Conservation (phyloP, 2,329 filamentous ascomycete species). For the Ophiostoma australiae region DNA sequence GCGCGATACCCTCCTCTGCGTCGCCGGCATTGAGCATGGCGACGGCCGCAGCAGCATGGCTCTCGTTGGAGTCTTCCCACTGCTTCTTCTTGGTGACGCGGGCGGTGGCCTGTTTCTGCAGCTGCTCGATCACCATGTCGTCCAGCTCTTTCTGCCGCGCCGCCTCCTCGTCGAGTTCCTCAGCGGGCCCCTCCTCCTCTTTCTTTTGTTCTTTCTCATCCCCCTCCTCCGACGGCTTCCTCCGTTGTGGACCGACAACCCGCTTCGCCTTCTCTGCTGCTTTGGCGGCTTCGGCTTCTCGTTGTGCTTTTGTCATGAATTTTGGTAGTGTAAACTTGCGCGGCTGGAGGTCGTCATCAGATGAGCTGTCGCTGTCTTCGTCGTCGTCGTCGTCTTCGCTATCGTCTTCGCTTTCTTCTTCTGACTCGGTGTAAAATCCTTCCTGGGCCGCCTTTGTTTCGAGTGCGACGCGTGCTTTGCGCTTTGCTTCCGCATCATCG, state of each 20-base stretch:
- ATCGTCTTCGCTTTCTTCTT: constrained; percentile 42
- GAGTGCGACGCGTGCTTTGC: constrained; percentile 39
- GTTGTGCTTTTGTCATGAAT: constrained; percentile 57
- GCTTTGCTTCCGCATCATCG: constrained; percentile 44
- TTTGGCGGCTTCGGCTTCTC: constrained; percentile 34
- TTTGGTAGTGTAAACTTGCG: constrained; percentile 60
- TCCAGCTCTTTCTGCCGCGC: constrained; percentile 60
- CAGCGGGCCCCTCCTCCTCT: not conserved
- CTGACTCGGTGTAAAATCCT: constrained; percentile 58
- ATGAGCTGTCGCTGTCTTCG: constrained; percentile 35
- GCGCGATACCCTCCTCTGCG: constrained; percentile 72
- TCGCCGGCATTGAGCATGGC: constrained; percentile 57
- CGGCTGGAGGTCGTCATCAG: constrained; percentile 42
- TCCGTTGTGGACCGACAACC: constrained; percentile 25
- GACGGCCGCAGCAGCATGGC: constrained; percentile 39
- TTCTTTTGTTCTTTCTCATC: constrained; percentile 18
- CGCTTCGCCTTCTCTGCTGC: constrained; percentile 10
- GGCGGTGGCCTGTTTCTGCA: constrained; percentile 73
- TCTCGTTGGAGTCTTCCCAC: constrained; percentile 70
- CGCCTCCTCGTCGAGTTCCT: constrained; percentile 28
- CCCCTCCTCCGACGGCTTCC: constrained; percentile 26
- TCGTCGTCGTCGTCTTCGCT: constrained; percentile 42
- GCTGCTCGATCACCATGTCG: constrained; percentile 79
- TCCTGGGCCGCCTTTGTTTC: constrained; percentile 53
- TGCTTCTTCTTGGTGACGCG: constrained; percentile 67